Conservation (phyloP, 805 yeast species). For the Tetrapisispora phaffii region DNA sequence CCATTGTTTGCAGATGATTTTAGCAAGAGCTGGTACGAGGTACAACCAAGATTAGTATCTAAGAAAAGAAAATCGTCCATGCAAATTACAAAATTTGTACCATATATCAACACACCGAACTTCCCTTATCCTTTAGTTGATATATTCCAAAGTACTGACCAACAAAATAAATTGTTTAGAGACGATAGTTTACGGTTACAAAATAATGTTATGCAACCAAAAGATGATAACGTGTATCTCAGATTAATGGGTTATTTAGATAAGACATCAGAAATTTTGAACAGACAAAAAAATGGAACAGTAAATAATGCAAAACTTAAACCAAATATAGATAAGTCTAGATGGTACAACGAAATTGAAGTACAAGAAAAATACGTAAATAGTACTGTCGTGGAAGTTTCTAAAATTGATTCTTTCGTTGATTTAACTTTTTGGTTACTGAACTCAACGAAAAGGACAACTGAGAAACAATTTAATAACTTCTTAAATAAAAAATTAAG, state of each 20-base stretch:
- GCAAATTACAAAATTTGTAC: conserved; percentile 39
- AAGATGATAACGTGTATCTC: not conserved
- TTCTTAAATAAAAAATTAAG: not conserved
- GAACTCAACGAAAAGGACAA: not conserved
- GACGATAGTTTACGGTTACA: not conserved
- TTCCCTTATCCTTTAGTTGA: conserved; percentile 6
- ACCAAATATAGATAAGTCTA: conserved; percentile 1
- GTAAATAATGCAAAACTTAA: conserved; percentile 12
- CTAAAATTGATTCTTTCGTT: not conserved
- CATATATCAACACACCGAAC: conserved; percentile 47
- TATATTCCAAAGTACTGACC: not conserved
- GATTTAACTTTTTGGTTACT: not conserved
- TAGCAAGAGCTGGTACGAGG: conserved; percentile 37
- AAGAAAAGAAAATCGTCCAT: conserved; percentile 9
- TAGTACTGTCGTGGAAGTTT: conserved; percentile 32
- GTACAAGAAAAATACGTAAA: conserved; percentile 40
- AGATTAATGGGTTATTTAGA: not conserved
- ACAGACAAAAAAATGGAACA: not conserved
- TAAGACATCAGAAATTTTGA: not conserved
- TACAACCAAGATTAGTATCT: conserved; percentile 18
- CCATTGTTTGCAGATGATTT: conserved; percentile 55
- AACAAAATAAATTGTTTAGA: not conserved
- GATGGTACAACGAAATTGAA: conserved; percentile 28
- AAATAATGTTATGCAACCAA: not conserved
- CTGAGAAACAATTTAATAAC: not conserved